These are phyloP conservation scores for Apiospora pterosperma DNA, from an alignment of 2,329 filamentous ascomycete species.

Conservation along the genomic window DNA sequence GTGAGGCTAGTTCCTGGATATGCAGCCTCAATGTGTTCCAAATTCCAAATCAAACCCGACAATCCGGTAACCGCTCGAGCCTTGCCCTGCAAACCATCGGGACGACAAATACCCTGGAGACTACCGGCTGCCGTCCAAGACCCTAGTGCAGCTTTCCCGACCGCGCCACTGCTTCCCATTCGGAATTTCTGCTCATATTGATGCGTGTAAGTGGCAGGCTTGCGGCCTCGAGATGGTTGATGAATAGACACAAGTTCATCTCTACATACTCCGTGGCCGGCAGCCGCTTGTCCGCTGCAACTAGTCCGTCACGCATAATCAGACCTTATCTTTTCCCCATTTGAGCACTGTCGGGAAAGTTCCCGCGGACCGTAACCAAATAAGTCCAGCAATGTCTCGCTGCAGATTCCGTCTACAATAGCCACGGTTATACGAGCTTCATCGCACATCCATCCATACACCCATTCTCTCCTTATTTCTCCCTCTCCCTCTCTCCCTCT, in stretches of 20 bases:
- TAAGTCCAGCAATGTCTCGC: neutral
- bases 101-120: neutral
- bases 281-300: neutral
- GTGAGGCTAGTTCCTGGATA: neutral
- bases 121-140: neutral
- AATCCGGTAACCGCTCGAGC: neutral
- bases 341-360: neutral
- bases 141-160: constrained; percentile 1
- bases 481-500: neutral
- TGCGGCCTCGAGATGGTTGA: neutral
- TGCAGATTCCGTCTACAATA: neutral
- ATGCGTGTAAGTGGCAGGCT: neutral
- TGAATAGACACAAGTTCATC: neutral
- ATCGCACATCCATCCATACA: no score
- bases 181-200: neutral
- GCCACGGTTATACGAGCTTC: neutral
- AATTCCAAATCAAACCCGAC: neutral
- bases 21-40: neutral
- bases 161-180: neutral
- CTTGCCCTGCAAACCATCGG: neutral
- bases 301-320: neutral
- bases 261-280: neutral
- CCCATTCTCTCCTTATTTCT: no score
- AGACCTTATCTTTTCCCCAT: neutral
- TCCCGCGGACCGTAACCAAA: neutral